Evolutionary conservation across 805 yeast species (phyloP).

Genomic region (Yamadazyma ubonensis): DNA sequence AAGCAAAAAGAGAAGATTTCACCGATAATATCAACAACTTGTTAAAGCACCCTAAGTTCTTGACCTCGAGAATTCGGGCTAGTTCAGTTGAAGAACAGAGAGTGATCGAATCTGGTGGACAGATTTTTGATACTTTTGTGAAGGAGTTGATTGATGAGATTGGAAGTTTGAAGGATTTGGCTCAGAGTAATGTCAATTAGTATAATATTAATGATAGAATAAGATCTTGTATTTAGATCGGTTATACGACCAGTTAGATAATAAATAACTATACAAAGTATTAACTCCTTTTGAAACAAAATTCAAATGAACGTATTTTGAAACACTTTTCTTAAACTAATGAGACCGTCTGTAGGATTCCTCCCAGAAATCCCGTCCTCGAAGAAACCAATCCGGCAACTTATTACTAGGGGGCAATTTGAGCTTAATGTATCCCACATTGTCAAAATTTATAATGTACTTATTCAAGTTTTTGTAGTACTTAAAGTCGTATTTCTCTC

Average conservation of each 20-base stretch:
- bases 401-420: conserved; percentile 59
- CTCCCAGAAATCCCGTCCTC: conserved; percentile 69
- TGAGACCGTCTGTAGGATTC: conserved; percentile 22
- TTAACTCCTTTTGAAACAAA: not conserved
- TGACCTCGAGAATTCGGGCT: conserved; percentile 66
- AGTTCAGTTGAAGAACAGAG: conserved; percentile 65
- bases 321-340: not conserved
- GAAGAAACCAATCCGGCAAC: conserved; percentile 75
- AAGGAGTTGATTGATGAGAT: conserved; percentile 37
- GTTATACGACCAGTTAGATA: too few relatives aligned
- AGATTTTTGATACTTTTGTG: conserved; percentile 23
- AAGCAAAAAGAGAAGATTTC: conserved; percentile 58
- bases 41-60: conserved; percentile 81
- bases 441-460: conserved; percentile 29
- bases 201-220: too few relatives aligned
- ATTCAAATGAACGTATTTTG: not conserved
- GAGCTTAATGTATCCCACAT: conserved; percentile 41
- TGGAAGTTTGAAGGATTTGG: conserved; percentile 31
- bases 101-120: conserved; percentile 48
- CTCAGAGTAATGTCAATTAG: not conserved
- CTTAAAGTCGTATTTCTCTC: conserved; percentile 28
- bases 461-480: conserved; percentile 45
- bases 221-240: too few relatives aligned
- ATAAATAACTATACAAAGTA: not conserved
- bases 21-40: conserved; percentile 64